These are phyloP conservation scores for Trichocladium uniseriatum DNA, from an alignment of 495 filamentous ascomycete species.

Conservation along the genomic window DNA sequence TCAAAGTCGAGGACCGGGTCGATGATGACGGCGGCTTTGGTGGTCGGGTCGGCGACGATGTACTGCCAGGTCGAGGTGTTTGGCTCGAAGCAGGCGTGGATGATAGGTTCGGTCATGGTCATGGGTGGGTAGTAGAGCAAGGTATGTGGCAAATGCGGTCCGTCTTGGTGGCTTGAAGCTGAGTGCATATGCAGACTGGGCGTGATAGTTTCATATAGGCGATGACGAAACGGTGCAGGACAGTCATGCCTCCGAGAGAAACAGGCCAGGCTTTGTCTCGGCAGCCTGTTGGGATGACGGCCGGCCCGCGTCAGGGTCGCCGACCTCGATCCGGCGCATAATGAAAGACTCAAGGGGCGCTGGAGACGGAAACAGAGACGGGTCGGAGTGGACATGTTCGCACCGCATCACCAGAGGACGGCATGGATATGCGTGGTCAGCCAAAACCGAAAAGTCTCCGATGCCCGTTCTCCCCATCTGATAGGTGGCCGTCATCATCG, in stretches of 20 bases:
- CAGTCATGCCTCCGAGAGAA: too few relatives aligned
- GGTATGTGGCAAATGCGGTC: neutral
- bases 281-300: neutral
- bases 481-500: neutral
- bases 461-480: neutral
- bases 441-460: neutral
- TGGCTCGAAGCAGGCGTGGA: constrained; percentile 30
- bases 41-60: constrained; percentile 45
- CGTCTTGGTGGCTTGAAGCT: neutral
- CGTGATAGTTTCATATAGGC: neutral
- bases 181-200: neutral
- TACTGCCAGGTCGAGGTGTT: constrained; percentile 51
- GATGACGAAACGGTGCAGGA: too few relatives aligned
- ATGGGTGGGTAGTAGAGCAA: neutral
- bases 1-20: constrained; percentile 54
- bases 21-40: constrained; percentile 43
- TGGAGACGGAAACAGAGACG: neutral
- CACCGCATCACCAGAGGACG: neutral
- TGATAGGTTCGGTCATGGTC: constrained; percentile 14
- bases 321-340: neutral
- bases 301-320: neutral
- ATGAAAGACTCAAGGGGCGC: neutral
- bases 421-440: neutral
- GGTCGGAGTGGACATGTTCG: neutral
- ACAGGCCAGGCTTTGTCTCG: too few relatives aligned